Base-by-base conservation (phyloP, 768 basidiomycete species). In the Tylopilus subfusipes region DNA sequence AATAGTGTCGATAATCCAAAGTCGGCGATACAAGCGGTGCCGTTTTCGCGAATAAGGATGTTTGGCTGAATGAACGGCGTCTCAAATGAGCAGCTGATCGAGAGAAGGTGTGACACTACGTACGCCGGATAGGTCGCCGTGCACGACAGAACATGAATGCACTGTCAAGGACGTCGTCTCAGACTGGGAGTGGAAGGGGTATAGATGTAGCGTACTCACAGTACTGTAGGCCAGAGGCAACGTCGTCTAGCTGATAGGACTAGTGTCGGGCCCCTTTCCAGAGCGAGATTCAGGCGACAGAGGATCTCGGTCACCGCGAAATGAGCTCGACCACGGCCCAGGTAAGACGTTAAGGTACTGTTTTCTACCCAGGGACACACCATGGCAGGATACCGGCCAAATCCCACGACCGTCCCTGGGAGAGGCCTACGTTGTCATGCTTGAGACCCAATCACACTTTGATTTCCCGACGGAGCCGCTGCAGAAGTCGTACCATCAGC, bases 111-210 rank as follows among this genome's bases (percentile, higher is more conserved):
- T 2, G n/a, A n/a, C n/a, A 40, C 3, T 13, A 50, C 57, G 8
- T 40, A 56, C 58, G 4, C 55, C 58, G 0, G 51, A 53, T 21
- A 59, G 38, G n/a, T 57, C 51, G 6, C 58, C 55, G 13, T 59
- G 55, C 19, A 59, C 55, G 4, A 59, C 22, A 14, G 47, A 42
- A 25, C 18, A 2, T n/a, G n/a, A n/a, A n/a, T n/a, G n/a, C n/a
- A n/a, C n/a, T n/a, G 18, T 12, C 9, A 39, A 21, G 1, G 25
- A 42, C 1, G 10, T 22, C 24, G 30, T 11, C 5, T 43, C 1
- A 19, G 3, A 7, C 24, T 3, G 22, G 2, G 3, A 4, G 21
- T 10, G 7, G 14, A 5, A 22, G 5, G 6, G 12, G 14, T 14
- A 14, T 3, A 7, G 12, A 53, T 34, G 9, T 22, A 16, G 34